These are phyloP conservation scores for Pseudocercospora macadamiae DNA, from an alignment of 2,329 filamentous ascomycete species.

Conservation along the genomic window DNA sequence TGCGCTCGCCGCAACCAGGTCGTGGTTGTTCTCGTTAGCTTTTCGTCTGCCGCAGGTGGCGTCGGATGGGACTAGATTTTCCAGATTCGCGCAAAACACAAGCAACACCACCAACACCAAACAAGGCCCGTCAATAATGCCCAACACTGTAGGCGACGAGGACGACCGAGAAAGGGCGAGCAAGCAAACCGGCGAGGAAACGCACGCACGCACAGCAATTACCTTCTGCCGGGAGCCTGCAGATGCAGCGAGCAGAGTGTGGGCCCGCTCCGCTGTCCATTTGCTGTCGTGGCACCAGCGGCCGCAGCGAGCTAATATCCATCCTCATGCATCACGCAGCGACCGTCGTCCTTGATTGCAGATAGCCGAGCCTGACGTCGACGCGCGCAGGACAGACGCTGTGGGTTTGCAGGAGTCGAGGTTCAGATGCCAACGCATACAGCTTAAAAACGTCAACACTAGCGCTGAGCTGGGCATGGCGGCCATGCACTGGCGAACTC, in stretches of 20 bases:
- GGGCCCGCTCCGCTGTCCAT: constrained; percentile 3
- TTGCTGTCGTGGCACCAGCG: constrained; percentile 18
- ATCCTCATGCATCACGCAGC: constrained; percentile 14
- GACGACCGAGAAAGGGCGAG: constrained; percentile 4
- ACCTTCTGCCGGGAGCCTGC: constrained; percentile 16
- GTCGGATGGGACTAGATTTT: background rate
- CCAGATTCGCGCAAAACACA: constrained; percentile 1
- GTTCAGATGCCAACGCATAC: constrained; percentile 3
- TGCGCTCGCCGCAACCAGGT: constrained; percentile 11
- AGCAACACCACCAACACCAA: constrained; percentile 11
- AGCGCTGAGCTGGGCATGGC: background rate
- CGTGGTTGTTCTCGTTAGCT: constrained; percentile 1
- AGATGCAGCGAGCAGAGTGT: background rate
- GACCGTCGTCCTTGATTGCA: constrained; percentile 11
- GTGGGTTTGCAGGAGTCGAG: constrained; percentile 2
- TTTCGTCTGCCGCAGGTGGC: background rate
- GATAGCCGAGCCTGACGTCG: constrained; percentile 19
- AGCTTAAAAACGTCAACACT: background rate
- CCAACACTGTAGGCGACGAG: constrained; percentile 3
- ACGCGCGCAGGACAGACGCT: constrained; percentile 5
- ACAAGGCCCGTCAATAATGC: constrained; percentile 9
- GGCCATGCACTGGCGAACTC: background rate
- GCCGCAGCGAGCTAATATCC: constrained; percentile 12
- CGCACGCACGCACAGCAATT: constrained; percentile 1
- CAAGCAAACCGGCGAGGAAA: background rate